phyloP scores from a whole-genome alignment of 2,329 filamentous ascomycete genomes.

The Cylindrodendrum hubeiense region DNA sequence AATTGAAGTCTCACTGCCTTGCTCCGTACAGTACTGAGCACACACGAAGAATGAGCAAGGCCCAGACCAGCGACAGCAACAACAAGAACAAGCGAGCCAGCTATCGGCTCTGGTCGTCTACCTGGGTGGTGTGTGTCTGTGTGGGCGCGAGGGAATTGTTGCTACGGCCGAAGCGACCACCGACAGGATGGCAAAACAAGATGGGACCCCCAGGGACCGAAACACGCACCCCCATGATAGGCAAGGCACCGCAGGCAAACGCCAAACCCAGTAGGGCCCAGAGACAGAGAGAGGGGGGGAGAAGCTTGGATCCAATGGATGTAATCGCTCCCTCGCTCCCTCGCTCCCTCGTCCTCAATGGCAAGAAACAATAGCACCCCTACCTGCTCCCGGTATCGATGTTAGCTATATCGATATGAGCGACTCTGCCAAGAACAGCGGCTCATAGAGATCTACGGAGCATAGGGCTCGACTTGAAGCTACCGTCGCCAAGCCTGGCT shows the following conservation, averaged over 20 bases:
- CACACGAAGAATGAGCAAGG: not conserved
- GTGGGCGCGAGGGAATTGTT: slow-evolving; percentile 25
- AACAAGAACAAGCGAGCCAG: not conserved
- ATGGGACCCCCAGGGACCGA: slow-evolving; percentile 8
- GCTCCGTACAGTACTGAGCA: not conserved
- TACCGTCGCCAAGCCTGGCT: not conserved
- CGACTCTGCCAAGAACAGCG: not conserved
- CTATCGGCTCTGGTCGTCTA: not conserved
- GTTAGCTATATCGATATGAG: no score
- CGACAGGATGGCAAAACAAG: slow-evolving; percentile 16
- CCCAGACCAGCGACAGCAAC: not conserved
- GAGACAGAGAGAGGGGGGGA: slow-evolving; percentile 2
- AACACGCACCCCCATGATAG: slow-evolving; percentile 16
- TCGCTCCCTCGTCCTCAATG: slow-evolving; percentile 5
- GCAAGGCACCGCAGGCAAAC: slow-evolving; percentile 3
- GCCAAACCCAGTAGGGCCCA: not conserved
- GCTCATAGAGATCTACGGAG: not conserved
- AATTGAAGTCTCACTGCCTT: not conserved
- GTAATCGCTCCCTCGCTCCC: slow-evolving; percentile 21
- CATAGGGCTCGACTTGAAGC: not conserved
- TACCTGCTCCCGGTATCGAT: not conserved
- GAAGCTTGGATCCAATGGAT: slow-evolving; percentile 12
- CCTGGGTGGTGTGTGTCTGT: not conserved
- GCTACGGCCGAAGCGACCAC: slow-evolving; percentile 18
- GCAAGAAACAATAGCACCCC: not conserved